Conservation (phyloP, 2,329 filamentous ascomycete genomes). For the Phaeophleospora eucalypticola region DNA sequence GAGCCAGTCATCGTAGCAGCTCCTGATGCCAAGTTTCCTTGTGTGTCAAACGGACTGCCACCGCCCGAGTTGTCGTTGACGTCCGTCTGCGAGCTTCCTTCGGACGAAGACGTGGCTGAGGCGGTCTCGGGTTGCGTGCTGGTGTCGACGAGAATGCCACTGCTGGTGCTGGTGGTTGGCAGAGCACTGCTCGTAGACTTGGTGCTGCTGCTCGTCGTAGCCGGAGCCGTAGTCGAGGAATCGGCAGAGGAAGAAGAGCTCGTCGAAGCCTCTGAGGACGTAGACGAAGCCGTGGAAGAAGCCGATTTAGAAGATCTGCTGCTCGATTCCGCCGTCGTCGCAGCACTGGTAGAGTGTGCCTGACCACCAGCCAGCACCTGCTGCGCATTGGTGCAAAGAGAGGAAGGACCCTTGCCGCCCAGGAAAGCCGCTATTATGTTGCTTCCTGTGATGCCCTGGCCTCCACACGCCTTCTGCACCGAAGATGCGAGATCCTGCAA, state of each 20-base stretch:
- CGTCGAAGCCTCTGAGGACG: conserved; percentile 16
- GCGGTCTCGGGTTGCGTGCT: conserved; percentile 18
- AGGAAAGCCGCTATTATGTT: conserved; percentile 44
- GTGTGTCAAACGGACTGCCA: conserved; percentile 44
- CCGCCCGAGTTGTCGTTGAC: conserved; percentile 37
- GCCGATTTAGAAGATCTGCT: conserved; percentile 5
- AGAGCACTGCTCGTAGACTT: conserved; percentile 6
- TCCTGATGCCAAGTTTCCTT: conserved; percentile 15
- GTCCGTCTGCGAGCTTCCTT: conserved; percentile 30
- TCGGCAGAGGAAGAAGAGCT: conserved; percentile 20
- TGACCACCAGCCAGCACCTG: conserved; percentile 13
- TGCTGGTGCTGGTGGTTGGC: conserved; percentile 13
- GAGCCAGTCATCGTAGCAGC: conserved; percentile 6
- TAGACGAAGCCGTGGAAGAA: conserved; percentile 7
- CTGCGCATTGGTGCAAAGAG: conserved; percentile 37
- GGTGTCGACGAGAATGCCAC: conserved; percentile 15
- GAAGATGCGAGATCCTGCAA: conserved; percentile 34
- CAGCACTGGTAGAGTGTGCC: background rate
- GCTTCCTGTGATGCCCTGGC: conserved; percentile 35
- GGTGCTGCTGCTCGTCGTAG: conserved; percentile 8
- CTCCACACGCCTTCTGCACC: conserved; percentile 34
- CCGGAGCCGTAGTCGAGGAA: conserved; percentile 2
- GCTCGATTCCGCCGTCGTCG: background rate
- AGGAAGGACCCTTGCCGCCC: conserved; percentile 34
- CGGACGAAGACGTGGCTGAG: conserved; percentile 9